Evolutionary conservation across 805 yeast genomes (phyloP).

Genomic region (Sungouiella thailandica): DNA sequence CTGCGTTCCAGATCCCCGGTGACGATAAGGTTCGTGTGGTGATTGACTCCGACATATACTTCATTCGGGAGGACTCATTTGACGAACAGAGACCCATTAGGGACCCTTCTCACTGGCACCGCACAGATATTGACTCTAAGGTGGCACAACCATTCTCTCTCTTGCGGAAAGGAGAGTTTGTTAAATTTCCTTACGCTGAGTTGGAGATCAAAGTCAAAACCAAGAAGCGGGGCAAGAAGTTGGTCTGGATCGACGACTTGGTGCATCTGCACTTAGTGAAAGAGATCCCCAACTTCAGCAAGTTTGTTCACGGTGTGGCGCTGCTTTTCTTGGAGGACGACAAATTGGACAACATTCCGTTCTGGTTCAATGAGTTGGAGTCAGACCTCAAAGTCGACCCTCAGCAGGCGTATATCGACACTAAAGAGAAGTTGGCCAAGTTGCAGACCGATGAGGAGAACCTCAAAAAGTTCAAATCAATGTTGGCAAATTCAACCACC

Average conservation of each 20-base stretch:
- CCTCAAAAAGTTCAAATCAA: slow-evolving; percentile 35
- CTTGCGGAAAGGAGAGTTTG: slow-evolving; percentile 79
- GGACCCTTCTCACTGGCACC: slow-evolving; percentile 86
- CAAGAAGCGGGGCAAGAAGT: slow-evolving; percentile 39
- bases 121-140: slow-evolving; percentile 81
- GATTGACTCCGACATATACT: slow-evolving; percentile 82
- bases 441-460: slow-evolving; percentile 44
- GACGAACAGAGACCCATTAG: slow-evolving; percentile 84
- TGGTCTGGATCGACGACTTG: slow-evolving; percentile 82
- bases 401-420: slow-evolving; percentile 70
- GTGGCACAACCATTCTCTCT: slow-evolving; percentile 63
- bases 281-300: slow-evolving; percentile 91
- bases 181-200: slow-evolving; percentile 79
- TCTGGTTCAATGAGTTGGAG: slow-evolving; percentile 92
- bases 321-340: slow-evolving; percentile 86
- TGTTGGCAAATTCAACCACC: slow-evolving; percentile 28
- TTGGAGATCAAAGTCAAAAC: slow-evolving; percentile 78
- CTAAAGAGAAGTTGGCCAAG: slow-evolving; percentile 47
- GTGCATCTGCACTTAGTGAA: slow-evolving; percentile 73
- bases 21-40: slow-evolving; percentile 88
- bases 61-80: slow-evolving; percentile 86
- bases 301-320: slow-evolving; percentile 90
- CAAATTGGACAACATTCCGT: slow-evolving; percentile 82
- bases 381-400: slow-evolving; percentile 56
- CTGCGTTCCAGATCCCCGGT: slow-evolving; percentile 98